Conservation (phyloP, 208 protist genomes). For the Ichthyophonus hoferi region DNA sequence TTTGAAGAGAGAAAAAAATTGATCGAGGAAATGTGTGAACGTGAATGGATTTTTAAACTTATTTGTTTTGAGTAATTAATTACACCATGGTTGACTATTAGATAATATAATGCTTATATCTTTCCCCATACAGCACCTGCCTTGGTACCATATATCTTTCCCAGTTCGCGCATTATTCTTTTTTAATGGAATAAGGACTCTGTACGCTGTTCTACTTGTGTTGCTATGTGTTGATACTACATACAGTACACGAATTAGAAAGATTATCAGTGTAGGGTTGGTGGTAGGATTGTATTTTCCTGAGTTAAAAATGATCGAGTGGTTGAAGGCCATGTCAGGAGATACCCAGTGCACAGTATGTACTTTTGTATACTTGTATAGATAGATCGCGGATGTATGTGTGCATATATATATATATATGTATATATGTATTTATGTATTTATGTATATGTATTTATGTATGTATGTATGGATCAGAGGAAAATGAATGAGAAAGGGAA, state of each 20-base stretch:
- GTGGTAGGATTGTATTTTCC: background rate
- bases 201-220: background rate
- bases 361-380: background rate
- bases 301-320: background rate
- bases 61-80: no score
- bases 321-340: background rate
- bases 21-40: no score
- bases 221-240: background rate
- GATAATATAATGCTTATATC: no score
- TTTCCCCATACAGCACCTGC: background rate
- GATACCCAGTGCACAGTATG: background rate
- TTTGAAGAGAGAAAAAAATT: no score
- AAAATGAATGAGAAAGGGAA: background rate
- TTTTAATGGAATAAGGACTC: background rate
- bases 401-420: no score
- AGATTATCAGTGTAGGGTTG: background rate
- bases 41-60: no score
- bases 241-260: background rate
- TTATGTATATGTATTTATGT: background rate
- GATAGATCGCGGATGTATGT: no score
- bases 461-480: background rate
- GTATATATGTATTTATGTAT: background rate
- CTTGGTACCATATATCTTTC: background rate
- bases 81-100: no score
- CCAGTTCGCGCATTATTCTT: background rate